Base-by-base conservation (phyloP, 345 rosid genomes). In the Triadica sebifera region DNA sequence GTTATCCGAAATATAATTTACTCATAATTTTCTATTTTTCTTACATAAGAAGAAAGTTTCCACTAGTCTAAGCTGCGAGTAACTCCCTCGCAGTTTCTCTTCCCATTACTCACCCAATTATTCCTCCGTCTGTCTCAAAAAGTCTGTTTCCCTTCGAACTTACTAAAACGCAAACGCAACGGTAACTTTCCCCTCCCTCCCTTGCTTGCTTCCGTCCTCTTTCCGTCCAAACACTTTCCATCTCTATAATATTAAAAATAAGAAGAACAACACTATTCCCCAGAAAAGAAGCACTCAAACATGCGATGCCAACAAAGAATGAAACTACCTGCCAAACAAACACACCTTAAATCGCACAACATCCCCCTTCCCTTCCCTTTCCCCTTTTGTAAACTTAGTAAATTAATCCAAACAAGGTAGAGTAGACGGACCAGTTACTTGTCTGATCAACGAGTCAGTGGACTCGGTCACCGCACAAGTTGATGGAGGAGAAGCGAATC, bases 401-500 rank as follows among this genome's bases (percentile, higher is more conserved):
- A 29, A 29, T 29, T 29, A n/a, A 43, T 20, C 49, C 16, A 65
- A 45, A 58, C 62, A 58, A 29, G 37, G 34, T 29, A 22, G 15
- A n/a, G 62, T 58, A 10, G 9, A 57, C 9, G 0, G 8, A 43
- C 19, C 65, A 9, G 37, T 8, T 0, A 19, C 17, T 34, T 46
- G 6, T 12, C 50, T 29, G 34, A 29, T 29, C 2, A 1, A 29
- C 1, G 1, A 2, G 34, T 29, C 34, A 29, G 34, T 2, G 1
- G 8, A 37, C 61, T 73, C 69, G 22, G 37, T 73, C 41, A 12
- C 66, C 52, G 47, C 3, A 51, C 49, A 61, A 50, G 37, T 67
- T 74, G 17, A 75, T 80, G 84, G 92, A 85, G 55, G 92, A 83
- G 67, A 88, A 87, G 45, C 82, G 85, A 74, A 76, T 93, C 53